A percentile compares a stretch with the other conserved stretches of the same genome.
Conservation (phyloP, 176 grass and related monocot genomes). For the Oryza punctata region DNA sequence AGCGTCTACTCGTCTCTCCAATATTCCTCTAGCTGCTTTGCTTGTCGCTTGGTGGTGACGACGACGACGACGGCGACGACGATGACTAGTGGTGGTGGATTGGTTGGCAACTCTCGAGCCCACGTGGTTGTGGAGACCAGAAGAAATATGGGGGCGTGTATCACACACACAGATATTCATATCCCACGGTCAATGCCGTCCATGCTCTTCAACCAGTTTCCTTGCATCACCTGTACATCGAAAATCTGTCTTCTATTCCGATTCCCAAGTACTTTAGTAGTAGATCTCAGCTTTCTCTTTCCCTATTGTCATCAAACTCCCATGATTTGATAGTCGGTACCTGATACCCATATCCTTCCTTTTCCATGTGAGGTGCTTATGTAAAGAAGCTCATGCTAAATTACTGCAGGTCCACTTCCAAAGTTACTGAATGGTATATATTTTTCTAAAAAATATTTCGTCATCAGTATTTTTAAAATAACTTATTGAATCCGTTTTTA, state of each 20-base stretch:
- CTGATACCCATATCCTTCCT: not conserved
- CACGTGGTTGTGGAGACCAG: slow-evolving; percentile 19
- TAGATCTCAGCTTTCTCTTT: not conserved
- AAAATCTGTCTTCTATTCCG: slow-evolving; percentile 8
- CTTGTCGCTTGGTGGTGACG: slow-evolving; percentile 9
- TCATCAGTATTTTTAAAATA: no score
- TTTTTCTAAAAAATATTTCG: no score
- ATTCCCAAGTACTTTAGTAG: not conserved
- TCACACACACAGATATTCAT: not conserved
- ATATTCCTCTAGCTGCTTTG: not conserved
- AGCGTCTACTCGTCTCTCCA: not conserved
- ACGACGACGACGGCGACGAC: not conserved
- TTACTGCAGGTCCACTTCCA: no score
- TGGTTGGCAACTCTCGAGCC: slow-evolving; percentile 1
- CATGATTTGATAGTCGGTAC: not conserved
- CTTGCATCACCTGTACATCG: not conserved
- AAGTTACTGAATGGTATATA: no score
- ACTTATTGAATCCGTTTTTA: no score
- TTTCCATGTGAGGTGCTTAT: not conserved
- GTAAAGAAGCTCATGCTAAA: not conserved
- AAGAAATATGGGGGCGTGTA: not conserved
- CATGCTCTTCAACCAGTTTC: slow-evolving; percentile 12
- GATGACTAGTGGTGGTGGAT: not conserved
- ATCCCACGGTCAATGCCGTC: slow-evolving; percentile 39
- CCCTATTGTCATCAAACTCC: not conserved